Evolutionary conservation across 192 early-diverging fungal species (phyloP).

Genomic region (Phycomyces blakesleeanus): DNA sequence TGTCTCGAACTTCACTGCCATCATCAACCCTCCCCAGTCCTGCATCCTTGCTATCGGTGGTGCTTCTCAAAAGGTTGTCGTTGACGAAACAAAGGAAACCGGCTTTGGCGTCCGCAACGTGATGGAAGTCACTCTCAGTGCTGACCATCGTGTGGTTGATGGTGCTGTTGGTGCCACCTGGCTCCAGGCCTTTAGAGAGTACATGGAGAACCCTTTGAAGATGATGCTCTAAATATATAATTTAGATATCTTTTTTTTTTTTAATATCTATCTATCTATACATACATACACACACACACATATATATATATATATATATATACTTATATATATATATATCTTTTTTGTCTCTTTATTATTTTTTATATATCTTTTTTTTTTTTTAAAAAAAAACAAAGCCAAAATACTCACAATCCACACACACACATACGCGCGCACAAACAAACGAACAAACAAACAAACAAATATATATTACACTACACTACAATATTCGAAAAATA

Average conservation of each 20-base stretch:
- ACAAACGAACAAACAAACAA: neutral
- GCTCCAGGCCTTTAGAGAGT: constrained; percentile 82
- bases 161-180: constrained; percentile 91
- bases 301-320: no score
- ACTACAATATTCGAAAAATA: neutral
- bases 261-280: no score
- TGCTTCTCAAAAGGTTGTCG: constrained; percentile 70
- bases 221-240: constrained; percentile 87
- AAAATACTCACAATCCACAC: no score
- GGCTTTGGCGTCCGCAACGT: constrained; percentile 71
- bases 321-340: no score
- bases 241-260: constrained; percentile 4
- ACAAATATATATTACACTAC: neutral
- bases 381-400: neutral
- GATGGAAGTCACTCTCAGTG: constrained; percentile 81
- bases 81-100: constrained; percentile 55
- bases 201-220: constrained; percentile 92
- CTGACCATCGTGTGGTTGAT: constrained; percentile 94
- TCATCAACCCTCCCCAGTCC: constrained; percentile 95
- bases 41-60: constrained; percentile 90
- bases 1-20: constrained; percentile 91
- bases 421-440: neutral
- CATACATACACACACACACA: no score
- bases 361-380: constrained; percentile 4
- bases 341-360: no score